Base-by-base conservation (phyloP, 2,329 filamentous ascomycete species). In the Aspergillus chevalieri region DNA sequence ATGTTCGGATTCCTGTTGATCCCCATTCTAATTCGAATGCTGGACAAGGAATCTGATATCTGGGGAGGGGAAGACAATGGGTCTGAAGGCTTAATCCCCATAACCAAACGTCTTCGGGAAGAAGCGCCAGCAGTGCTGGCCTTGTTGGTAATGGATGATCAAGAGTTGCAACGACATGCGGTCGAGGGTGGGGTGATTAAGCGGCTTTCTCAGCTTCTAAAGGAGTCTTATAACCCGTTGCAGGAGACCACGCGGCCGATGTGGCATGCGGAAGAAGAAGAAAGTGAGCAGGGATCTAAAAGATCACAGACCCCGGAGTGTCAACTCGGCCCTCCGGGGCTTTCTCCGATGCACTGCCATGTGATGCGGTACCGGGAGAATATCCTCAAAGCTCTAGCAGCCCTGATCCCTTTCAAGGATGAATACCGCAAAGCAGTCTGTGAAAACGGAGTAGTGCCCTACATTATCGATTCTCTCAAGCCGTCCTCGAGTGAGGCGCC, bases 381-480 rank as follows among this genome's bases (percentile, higher is more conserved):
- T 45, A 81, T 84, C 1, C 72, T 97, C 15, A 84, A 85, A 61
- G 90, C 89, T 1, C 74, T 97, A 49, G 87, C 87, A n/a, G 86
- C 89, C 2, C 75, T 97, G 46, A 83, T 87, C 1, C 82, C 87
- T 2, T 85, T 86, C 58, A 89, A 90, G 60, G 90, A 97, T 58
- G 82, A 87, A 21, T 89, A 92, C 62, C 80, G 91, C 41, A 95
- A 94, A 63, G 78, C 80, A 0, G 80, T 97, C 43, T 86, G 93
- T 47, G 85, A 91, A 21, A 82, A 88, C 58, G 89, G 90, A n/a
- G 81, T 87, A 45, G 78, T 95, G 42, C 79, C 83, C 1, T 90
- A 86, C 63, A 84, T 97, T 46, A 85, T 94, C 39, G 88, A 95
- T 59, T 93, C 90, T 0, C 78, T 97, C 42, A 84, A 80, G 46